Base-by-base conservation (phyloP, 352 stramenopile species). In the Detonula confervacea region DNA sequence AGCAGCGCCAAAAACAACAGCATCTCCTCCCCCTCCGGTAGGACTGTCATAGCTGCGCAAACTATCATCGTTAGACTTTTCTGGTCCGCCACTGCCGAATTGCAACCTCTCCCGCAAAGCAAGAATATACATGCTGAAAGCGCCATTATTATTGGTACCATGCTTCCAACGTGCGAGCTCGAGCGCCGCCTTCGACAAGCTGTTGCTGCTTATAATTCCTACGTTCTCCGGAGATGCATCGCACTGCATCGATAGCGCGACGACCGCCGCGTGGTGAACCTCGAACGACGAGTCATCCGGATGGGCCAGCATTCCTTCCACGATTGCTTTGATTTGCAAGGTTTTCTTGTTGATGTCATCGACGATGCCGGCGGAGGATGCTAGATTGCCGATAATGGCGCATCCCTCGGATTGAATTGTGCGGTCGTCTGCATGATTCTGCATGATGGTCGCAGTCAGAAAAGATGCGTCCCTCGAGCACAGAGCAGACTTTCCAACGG, bases 341-440 rank as follows among this genome's bases (percentile, higher is more conserved):
- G 62, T 29, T 20, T 54, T 80, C 0, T 69, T 56, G 22, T 51
- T 14, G 16, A 20, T 9, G 12, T 62, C 52, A 29, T 57, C 61
- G 56, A 67, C 35, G 56, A 46, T 60, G n/a, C 14, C 44, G 35
- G 73, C 72, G 20, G 65, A 29, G 14, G 33, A 25, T 55, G 62
- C 61, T 30, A 73, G 63, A 47, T 80, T 80, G 29, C 72, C 27
- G 14, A 80, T 59, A n/a, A 80, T 73, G 9, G 60, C 62, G 30
- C 72, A 73, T 54, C 72, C 72, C 30, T 70, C 62, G 46, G 72
- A 80, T 59, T 74, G 62, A 47, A 80, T 74, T 39, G 51, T 61
- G 37, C 52, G 27, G 37, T 80, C 63, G 12, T 63, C 25, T 14
- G 18, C 12, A 30, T 74, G 72, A 25, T 47, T 62, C 18, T 22